Percentiles rank a stretch among this genome's conserved stretches.
Conservation (phyloP, 257 asterid genomes). For the Primulina tabacum region DNA sequence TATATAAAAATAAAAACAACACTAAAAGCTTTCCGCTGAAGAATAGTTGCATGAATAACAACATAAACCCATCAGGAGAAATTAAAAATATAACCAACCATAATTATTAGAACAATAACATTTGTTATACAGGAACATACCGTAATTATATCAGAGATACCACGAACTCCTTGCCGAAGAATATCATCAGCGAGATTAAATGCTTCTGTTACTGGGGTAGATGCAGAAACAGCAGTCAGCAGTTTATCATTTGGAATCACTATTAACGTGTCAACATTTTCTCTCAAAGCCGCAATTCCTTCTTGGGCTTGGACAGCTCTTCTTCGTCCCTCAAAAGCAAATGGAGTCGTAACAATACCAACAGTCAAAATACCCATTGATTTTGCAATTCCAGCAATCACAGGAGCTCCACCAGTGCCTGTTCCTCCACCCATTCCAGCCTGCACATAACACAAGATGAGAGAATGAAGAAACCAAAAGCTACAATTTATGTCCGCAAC, state of each 20-base stretch:
- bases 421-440: constrained; percentile 99
- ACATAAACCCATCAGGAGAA: background rate
- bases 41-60: background rate
- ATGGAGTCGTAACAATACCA: constrained; percentile 93
- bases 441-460: constrained; percentile 36
- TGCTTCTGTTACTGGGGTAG: constrained; percentile 97
- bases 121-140: constrained; percentile 34
- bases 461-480: constrained; percentile 12
- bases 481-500: background rate
- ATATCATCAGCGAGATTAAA: constrained; percentile 96
- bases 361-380: constrained; percentile 93
- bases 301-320: constrained; percentile 97
- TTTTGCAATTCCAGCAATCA: constrained; percentile 86
- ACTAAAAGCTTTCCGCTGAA: background rate
- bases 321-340: constrained; percentile 93
- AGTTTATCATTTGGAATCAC: constrained; percentile 93
- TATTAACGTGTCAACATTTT: constrained; percentile 90
- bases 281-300: constrained; percentile 91
- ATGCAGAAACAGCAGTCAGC: constrained; percentile 82
- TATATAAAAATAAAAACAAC: background rate
- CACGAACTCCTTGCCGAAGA: constrained; percentile 97
- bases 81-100: constrained; percentile 1
- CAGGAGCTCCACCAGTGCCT: constrained; percentile 96
- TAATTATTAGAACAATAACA: background rate
- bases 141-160: constrained; percentile 92